A percentile compares a stretch with the other conserved stretches of the same genome.
phyloP scores from a whole-genome alignment of 106 monocot species.

The Triglochin maritima region DNA sequence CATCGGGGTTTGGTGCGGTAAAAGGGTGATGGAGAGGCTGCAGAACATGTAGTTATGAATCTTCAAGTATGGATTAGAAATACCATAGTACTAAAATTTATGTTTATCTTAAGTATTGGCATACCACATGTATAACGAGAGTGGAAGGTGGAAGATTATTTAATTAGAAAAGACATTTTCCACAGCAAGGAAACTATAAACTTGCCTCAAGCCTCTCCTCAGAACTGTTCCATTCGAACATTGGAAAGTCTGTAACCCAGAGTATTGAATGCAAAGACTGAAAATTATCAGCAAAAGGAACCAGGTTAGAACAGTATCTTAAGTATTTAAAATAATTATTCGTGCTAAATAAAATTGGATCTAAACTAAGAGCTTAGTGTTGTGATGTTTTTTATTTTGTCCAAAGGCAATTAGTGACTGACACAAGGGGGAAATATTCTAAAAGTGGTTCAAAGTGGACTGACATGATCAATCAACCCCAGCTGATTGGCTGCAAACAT shows the following conservation, averaged over 20 bases:
- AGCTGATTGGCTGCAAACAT: slow-evolving; percentile 54
- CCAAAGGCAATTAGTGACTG: not conserved
- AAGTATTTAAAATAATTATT: not conserved
- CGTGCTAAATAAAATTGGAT: not conserved
- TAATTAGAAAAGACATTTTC: no score
- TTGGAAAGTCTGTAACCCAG: slow-evolving; percentile 95
- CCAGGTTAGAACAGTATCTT: not conserved
- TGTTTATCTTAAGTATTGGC: no score
- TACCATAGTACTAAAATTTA: no score
- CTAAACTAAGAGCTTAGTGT: not conserved
- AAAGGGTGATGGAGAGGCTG: slow-evolving; percentile 97
- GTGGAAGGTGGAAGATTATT: no score
- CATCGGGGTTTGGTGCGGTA: slow-evolving; percentile 93
- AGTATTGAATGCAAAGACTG: slow-evolving; percentile 80
- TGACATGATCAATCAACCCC: slow-evolving; percentile 63
- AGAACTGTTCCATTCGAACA: slow-evolving; percentile 93
- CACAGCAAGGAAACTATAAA: not conserved
- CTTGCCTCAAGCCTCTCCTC: slow-evolving; percentile 82
- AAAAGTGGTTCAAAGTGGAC: not conserved
- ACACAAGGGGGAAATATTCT: no score
- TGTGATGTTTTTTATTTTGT: not conserved
- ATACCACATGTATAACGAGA: no score
- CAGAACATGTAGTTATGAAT: not conserved
- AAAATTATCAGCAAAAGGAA: not conserved
- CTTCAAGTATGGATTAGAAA: no score